A percentile compares a stretch with the other conserved stretches of the same genome.
phyloP scores from a whole-genome alignment of 2,329 filamentous ascomycete species.

The Coleophoma cylindrospora region DNA sequence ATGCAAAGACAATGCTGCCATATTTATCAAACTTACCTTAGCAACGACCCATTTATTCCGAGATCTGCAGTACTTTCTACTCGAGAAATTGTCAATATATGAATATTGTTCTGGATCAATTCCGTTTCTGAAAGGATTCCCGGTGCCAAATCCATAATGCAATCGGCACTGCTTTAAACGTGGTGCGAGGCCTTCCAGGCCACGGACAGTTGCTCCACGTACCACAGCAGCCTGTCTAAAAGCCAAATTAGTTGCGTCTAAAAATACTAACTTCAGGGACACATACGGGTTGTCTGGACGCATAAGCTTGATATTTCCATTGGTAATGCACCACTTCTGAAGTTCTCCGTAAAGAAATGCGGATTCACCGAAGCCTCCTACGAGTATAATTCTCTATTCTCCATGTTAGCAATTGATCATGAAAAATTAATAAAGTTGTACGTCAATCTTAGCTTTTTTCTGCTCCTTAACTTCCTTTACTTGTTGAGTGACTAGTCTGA shows the following conservation, averaged over 20 bases:
- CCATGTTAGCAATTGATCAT: not conserved
- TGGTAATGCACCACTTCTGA: constrained; percentile 9
- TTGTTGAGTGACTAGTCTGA: constrained; percentile 12
- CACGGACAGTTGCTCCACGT: constrained; percentile 7
- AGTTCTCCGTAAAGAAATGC: constrained; percentile 12
- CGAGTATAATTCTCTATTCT: constrained; percentile 7
- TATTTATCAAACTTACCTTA: constrained; percentile 4
- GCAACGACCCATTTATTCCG: constrained; percentile 9
- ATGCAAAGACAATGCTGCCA: not conserved
- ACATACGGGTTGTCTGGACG: constrained; percentile 8
- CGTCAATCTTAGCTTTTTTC: constrained; percentile 9
- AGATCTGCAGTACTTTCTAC: not conserved
- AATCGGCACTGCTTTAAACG: not conserved
- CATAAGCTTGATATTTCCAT: constrained; percentile 15
- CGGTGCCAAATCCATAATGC: not conserved
- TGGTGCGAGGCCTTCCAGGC: not conserved
- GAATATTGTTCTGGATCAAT: not conserved
- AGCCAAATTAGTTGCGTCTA: not conserved
- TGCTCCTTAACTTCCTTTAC: constrained; percentile 7
- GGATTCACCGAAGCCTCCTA: constrained; percentile 14
- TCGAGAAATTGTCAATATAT: not conserved
- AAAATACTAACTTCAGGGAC: not conserved
- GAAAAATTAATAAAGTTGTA: not conserved
- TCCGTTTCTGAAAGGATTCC: not conserved
- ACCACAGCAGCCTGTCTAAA: constrained; percentile 16